These are phyloP conservation scores for Paraphaeosphaeria sporulosa DNA, from an alignment of 2,329 filamentous ascomycete genomes.

Conservation along the genomic window DNA sequence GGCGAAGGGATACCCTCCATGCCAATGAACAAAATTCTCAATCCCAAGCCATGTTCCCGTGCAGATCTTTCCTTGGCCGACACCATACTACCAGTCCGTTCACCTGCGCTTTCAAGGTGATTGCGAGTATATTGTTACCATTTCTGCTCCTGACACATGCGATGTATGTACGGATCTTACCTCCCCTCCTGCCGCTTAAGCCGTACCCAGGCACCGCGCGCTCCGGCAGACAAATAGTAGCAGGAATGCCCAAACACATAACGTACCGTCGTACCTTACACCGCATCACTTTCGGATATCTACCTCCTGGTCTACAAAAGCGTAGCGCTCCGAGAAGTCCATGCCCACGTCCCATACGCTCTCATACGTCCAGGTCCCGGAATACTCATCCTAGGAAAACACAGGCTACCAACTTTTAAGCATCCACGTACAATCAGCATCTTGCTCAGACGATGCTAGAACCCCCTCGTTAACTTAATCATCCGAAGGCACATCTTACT, in stretches of 20 bases:
- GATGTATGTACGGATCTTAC: no score
- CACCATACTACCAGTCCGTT: background rate
- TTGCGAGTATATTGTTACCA: no score
- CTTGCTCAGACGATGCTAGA: background rate
- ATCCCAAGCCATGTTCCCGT: slow-evolving; percentile 16
- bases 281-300: background rate
- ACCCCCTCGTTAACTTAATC: background rate
- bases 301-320: background rate
- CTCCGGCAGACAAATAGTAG: background rate
- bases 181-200: no score
- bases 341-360: background rate
- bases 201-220: no score
- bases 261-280: background rate
- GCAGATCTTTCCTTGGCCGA: background rate
- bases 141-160: background rate
- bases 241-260: background rate
- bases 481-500: background rate
- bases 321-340: background rate
- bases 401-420: background rate
- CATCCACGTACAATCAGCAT: background rate
- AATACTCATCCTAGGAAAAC: background rate
- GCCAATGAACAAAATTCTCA: slow-evolving; percentile 45
- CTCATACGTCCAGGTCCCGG: background rate
- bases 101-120: no score
- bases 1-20: slow-evolving; percentile 46